phyloP scores from a whole-genome alignment of 306 rosid species.

The Citrullus amarus region DNA sequence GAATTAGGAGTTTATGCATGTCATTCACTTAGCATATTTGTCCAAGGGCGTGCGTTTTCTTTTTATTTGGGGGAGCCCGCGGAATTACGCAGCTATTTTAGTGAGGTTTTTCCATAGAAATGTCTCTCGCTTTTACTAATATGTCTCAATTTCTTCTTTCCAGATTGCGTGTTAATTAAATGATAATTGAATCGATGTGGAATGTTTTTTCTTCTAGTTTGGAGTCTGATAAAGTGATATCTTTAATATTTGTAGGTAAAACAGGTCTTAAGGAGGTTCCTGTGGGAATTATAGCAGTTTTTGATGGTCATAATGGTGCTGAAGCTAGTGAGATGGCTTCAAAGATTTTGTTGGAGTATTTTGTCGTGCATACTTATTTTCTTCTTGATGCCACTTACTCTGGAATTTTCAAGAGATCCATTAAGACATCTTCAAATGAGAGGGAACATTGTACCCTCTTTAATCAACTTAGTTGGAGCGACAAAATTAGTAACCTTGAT shows the following conservation, averaged over 20 bases:
- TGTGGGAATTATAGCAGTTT: slow-evolving; percentile 79
- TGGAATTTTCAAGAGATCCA: slow-evolving; percentile 30
- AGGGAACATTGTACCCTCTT: slow-evolving; percentile 25
- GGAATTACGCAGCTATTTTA: background rate
- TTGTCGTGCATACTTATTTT: slow-evolving; percentile 79
- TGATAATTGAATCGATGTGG: background rate
- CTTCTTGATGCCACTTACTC: slow-evolving; percentile 80
- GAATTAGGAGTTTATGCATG: background rate
- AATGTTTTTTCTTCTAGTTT: background rate
- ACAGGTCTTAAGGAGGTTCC: slow-evolving; percentile 63
- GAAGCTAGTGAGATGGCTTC: slow-evolving; percentile 98
- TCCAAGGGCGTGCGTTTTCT: background rate
- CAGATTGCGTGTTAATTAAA: background rate
- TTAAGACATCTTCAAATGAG: slow-evolving; percentile 25
- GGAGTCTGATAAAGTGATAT: background rate
- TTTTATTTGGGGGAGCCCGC: background rate
- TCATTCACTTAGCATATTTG: background rate
- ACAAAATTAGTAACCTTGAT: slow-evolving; percentile 30
- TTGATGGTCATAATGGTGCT: slow-evolving; percentile 90
- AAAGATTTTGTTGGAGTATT: slow-evolving; percentile 73
- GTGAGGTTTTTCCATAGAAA: background rate
- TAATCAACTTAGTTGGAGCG: slow-evolving; percentile 38
- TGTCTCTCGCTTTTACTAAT: background rate
- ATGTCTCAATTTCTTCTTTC: background rate
- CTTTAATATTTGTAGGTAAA: slow-evolving; percentile 30